Evolutionary conservation across 2,329 filamentous ascomycete species (phyloP).

Genomic region (Aspergillus sp.): DNA sequence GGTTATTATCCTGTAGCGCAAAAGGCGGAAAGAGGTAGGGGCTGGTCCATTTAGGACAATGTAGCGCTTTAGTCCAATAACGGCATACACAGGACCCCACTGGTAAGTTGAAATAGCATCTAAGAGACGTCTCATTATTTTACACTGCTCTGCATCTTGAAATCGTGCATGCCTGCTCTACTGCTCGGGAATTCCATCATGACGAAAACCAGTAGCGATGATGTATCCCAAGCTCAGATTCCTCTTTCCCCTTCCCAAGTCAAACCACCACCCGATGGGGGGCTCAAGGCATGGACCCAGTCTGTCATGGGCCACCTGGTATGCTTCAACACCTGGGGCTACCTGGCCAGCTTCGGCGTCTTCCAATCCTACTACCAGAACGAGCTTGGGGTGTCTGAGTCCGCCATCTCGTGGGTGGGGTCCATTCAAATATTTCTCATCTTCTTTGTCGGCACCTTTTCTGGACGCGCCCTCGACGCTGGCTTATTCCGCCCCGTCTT

Average conservation of each 20-base stretch:
- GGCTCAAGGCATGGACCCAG: constrained; percentile 25
- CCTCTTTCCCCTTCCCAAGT: neutral
- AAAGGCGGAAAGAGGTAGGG: neutral
- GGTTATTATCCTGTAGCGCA: neutral
- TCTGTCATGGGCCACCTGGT: constrained; percentile 17
- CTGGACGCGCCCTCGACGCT: constrained; percentile 43
- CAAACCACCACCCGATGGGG: constrained; percentile 23
- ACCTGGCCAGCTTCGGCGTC: constrained; percentile 10
- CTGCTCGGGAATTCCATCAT: neutral
- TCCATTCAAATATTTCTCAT: constrained; percentile 17
- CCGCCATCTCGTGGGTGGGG: constrained; percentile 17
- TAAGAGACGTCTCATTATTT: neutral
- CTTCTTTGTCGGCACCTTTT: constrained; percentile 19
- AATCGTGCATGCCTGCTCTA: neutral
- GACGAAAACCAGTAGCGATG: neutral
- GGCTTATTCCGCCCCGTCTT: constrained; percentile 40
- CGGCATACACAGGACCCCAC: neutral
- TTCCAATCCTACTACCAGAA: constrained; percentile 4
- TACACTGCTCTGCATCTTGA: neutral
- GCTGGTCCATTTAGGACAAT: neutral
- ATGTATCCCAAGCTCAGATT: neutral
- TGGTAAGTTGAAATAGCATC: neutral
- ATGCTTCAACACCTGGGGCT: constrained; percentile 21
- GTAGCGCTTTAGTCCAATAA: neutral
- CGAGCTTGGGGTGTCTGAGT: neutral